A percentile compares a stretch with the other conserved stretches of the same genome.
Conservation (phyloP, 2,329 filamentous ascomycete species). For the Elsinoe arachidis region DNA sequence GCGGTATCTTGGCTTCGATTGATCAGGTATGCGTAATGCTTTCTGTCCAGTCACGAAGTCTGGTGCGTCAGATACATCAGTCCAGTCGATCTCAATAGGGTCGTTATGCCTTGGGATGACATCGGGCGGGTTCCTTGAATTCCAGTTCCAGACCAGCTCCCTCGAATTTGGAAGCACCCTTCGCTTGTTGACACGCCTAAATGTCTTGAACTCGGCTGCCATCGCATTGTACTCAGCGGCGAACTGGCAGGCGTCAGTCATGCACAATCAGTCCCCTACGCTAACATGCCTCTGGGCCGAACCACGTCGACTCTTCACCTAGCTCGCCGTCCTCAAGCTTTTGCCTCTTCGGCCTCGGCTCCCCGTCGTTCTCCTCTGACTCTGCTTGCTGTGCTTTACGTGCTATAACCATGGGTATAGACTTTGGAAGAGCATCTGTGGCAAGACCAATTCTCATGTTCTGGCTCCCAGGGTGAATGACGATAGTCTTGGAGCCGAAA, state of each 20-base stretch:
- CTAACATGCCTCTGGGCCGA: constrained; percentile 64
- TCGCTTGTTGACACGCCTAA: constrained; percentile 89
- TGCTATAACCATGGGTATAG: constrained; percentile 86
- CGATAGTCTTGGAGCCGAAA: constrained; percentile 81
- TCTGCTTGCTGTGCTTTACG: constrained; percentile 70
- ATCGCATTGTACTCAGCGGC: constrained; percentile 64
- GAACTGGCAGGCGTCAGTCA: constrained; percentile 35
- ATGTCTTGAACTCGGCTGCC: constrained; percentile 76
- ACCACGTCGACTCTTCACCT: constrained; percentile 64
- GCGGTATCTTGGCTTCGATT: constrained; percentile 81
- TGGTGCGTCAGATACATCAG: constrained; percentile 64
- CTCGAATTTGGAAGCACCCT: constrained; percentile 96
- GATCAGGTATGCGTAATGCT: constrained; percentile 78
- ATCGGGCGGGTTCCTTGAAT: constrained; percentile 73
- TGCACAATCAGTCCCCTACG: neutral
- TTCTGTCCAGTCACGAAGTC: constrained; percentile 73
- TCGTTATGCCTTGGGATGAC: constrained; percentile 92
- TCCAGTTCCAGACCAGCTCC: constrained; percentile 90
- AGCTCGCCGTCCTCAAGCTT: constrained; percentile 55
- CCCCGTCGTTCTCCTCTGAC: constrained; percentile 69
- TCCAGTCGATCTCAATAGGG: constrained; percentile 89
- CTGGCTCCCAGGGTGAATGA: constrained; percentile 92
- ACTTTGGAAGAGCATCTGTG: constrained; percentile 91
- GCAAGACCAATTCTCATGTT: constrained; percentile 90
- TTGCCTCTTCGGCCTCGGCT: constrained; percentile 62